phyloP scores from a whole-genome alignment of 441 rosid genomes.

The Pelargonium cotyledonis region DNA sequence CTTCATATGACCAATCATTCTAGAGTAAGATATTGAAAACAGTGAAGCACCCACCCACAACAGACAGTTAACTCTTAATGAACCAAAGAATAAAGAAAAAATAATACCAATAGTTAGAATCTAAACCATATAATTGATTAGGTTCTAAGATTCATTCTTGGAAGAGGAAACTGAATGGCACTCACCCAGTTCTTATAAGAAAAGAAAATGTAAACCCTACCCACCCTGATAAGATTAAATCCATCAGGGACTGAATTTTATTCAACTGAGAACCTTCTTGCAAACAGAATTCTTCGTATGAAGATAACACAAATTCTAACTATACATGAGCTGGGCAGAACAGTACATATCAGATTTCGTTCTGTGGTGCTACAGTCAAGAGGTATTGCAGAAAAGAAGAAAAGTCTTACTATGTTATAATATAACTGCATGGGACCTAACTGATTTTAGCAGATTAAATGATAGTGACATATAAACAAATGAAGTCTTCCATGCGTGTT shows the following conservation, averaged over 20 bases:
- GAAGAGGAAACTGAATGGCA: background rate
- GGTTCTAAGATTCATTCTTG: background rate
- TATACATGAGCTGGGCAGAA: background rate
- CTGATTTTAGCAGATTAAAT: background rate
- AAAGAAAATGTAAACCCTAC: background rate
- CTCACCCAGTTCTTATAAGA: background rate
- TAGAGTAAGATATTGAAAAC: background rate
- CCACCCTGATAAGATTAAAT: background rate
- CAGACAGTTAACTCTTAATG: background rate
- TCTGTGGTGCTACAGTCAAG: background rate
- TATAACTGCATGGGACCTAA: too few relatives aligned
- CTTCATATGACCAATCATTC: background rate
- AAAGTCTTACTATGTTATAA: too few relatives aligned
- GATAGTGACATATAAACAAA: background rate
- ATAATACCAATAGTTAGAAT: background rate
- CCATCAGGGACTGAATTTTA: background rate
- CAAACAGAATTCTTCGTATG: background rate
- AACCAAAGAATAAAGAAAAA: background rate
- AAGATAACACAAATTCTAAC: background rate
- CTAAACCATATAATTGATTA: background rate
- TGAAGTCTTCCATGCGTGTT: background rate
- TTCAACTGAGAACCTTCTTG: background rate
- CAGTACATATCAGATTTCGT: background rate
- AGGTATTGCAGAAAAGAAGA: too few relatives aligned
- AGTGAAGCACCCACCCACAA: background rate